A percentile compares a stretch with the other conserved stretches of the same genome.
Evolutionary conservation across 495 filamentous ascomycete genomes (phyloP).

Genomic region (Trichoderma parareesei): DNA sequence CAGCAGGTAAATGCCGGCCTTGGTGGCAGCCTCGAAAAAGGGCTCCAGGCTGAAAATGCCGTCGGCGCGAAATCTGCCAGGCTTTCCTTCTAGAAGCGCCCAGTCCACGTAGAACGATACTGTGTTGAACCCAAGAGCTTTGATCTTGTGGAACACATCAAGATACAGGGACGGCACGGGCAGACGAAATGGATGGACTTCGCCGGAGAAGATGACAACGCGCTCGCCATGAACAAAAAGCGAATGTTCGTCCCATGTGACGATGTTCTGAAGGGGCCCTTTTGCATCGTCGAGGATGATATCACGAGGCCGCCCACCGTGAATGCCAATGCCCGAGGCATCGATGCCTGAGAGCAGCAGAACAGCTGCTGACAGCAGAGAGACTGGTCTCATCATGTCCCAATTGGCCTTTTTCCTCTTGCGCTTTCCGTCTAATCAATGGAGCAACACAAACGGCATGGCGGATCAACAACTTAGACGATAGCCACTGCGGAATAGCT

Average conservation of each 20-base stretch:
- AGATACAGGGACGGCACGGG: slow-evolving; percentile 46
- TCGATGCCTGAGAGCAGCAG: background rate
- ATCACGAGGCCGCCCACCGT: background rate
- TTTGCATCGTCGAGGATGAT: background rate
- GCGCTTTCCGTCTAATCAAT: background rate
- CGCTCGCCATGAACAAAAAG: slow-evolving; percentile 48
- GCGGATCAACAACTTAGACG: background rate
- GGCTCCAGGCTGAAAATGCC: slow-evolving; percentile 37
- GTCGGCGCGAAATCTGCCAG: slow-evolving; percentile 47
- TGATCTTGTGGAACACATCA: slow-evolving; percentile 56
- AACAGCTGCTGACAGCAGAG: background rate
- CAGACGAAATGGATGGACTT: slow-evolving; percentile 21
- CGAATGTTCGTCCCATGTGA: slow-evolving; percentile 51
- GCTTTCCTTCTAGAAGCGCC: slow-evolving; percentile 46
- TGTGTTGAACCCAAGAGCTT: slow-evolving; percentile 53
- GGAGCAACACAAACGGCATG: background rate
- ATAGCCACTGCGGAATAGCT: background rate
- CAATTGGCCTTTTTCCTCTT: background rate
- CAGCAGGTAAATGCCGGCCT: slow-evolving; percentile 52
- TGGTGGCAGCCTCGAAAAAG: slow-evolving; percentile 51
- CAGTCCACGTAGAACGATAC: slow-evolving; percentile 46
- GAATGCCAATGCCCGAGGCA: background rate
- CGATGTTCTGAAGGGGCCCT: slow-evolving; percentile 30
- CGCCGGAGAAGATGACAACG: slow-evolving; percentile 49
- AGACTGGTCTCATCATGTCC: background rate